These are phyloP conservation scores for Beauveria varroae DNA, from an alignment of 2,329 filamentous ascomycete genomes.

Conservation along the genomic window DNA sequence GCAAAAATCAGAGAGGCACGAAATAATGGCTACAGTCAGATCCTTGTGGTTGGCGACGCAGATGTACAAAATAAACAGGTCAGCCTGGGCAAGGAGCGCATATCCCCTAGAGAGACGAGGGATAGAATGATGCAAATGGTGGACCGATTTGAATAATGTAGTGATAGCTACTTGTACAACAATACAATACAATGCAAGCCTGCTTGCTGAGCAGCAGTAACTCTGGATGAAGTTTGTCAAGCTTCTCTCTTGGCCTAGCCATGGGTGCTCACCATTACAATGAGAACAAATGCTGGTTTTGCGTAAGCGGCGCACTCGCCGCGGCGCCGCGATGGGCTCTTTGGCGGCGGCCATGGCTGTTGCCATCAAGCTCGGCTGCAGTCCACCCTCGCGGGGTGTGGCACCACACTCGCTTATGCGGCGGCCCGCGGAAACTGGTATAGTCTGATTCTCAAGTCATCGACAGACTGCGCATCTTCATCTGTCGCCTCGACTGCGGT, in stretches of 20 bases:
- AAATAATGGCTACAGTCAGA: slow-evolving; percentile 61
- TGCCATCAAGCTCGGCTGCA: neutral
- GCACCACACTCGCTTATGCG: neutral
- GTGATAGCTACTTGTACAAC: slow-evolving; percentile 1
- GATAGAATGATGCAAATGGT: slow-evolving; percentile 38
- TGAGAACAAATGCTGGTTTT: neutral
- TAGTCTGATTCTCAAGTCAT: neutral
- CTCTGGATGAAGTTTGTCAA: neutral
- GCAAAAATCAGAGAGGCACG: slow-evolving; percentile 70
- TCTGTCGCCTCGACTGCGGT: slow-evolving; percentile 8
- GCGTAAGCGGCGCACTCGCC: slow-evolving; percentile 1
- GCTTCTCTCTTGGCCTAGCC: neutral
- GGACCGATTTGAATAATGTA: slow-evolving; percentile 38
- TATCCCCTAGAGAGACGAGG: slow-evolving; percentile 38
- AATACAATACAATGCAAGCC: neutral
- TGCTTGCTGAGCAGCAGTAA: neutral
- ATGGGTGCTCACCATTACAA: neutral
- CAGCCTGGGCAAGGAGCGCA: slow-evolving; percentile 30
- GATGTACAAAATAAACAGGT: slow-evolving; percentile 55
- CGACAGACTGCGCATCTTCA: neutral
- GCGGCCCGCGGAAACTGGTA: neutral
- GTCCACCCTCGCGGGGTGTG: neutral
- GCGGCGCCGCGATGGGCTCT: neutral
- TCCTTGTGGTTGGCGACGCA: slow-evolving; percentile 63
- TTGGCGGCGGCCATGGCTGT: neutral